Evolutionary conservation across 2,329 filamentous ascomycete genomes (phyloP).

Genomic region (Remersonia thermophila): DNA sequence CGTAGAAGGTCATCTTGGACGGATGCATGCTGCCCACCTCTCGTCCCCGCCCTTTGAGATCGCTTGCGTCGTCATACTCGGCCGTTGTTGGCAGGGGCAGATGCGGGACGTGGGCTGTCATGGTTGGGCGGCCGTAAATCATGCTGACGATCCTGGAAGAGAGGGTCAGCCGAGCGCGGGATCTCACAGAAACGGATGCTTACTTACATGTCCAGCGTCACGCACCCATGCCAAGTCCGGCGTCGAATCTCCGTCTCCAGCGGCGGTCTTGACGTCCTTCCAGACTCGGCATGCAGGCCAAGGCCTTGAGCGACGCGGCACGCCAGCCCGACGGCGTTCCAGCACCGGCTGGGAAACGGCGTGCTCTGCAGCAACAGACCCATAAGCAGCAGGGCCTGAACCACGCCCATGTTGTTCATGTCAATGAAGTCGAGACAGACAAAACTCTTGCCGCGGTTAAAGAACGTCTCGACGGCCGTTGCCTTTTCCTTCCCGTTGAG

Average conservation of each 20-base stretch:
- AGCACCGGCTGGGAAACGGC: constrained; percentile 28
- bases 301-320: constrained; percentile 29
- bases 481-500: constrained; percentile 15
- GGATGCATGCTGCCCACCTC: background rate
- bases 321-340: constrained; percentile 31
- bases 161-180: too few relatives aligned
- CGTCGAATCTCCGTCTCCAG: constrained; percentile 25
- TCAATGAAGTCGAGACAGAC: constrained; percentile 28
- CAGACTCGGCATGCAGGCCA: constrained; percentile 25
- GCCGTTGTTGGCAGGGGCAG: constrained; percentile 4
- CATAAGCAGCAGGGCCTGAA: constrained; percentile 29
- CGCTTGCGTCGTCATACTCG: constrained; percentile 4
- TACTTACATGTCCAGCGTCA: constrained; percentile 15
- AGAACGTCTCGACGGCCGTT: constrained; percentile 22
- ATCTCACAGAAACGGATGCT: too few relatives aligned
- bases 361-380: constrained; percentile 29
- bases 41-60: background rate
- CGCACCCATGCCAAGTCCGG: constrained; percentile 17
- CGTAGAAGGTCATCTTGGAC: constrained; percentile 11
- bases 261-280: constrained; percentile 6
- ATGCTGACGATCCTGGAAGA: constrained; percentile 20
- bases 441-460: constrained; percentile 24
- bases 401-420: constrained; percentile 25
- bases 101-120: constrained; percentile 16
- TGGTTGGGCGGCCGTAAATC: constrained; percentile 18